Base-by-base conservation (phyloP, 2,329 filamentous ascomycete genomes). In the Plenodomus biglobosus region DNA sequence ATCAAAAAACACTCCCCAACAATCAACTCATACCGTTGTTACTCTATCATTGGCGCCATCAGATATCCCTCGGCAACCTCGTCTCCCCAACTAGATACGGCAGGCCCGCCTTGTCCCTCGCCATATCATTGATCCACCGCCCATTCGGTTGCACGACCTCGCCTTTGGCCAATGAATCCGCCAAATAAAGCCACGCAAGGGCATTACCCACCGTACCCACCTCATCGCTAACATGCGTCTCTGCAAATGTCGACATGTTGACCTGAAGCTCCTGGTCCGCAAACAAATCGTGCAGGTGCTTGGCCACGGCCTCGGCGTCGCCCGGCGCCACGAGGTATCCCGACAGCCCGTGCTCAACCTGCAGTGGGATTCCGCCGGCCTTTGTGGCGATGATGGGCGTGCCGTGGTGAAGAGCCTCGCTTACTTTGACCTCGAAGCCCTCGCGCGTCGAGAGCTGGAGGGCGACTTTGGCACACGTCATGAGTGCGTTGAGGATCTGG, bases 341-440 rank as follows among this genome's bases (percentile, higher is more conserved):
- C 50, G 86, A 86, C 66, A 87, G 81, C 30, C 78, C 78, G 59
- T 92, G 76, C 68, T 87, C 80, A 47, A 94, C 80, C 67, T 94
- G 89, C 3, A 92, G 76, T 1, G 88, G 88, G 44, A 94, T 92
- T 10, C 89, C 89, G n/a, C 89, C 89, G 1, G 85, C 85, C 17
- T 78, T 77, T 1, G 86, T 89, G 2, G 86, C 87, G 53, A 94
- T 90, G 61, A 91, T 81, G 1, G 89, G 89, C 2, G 86, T 83
- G 13, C 88, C 88, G 38, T 90, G 89, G 65, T 92, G 88, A 18
- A 92, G 77, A 1, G 87, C 88, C 71, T 94, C 90, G 0, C 86
- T 90, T 4, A 94, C 88, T 72, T 94, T 94, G 60, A 94, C 86
- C 71, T 94, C 89, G 60, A 94, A 94, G 0, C 89, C 88, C 66